Evolutionary conservation across 2,329 filamentous ascomycete species (phyloP).

Genomic region (Aspergillus quadricinctus): DNA sequence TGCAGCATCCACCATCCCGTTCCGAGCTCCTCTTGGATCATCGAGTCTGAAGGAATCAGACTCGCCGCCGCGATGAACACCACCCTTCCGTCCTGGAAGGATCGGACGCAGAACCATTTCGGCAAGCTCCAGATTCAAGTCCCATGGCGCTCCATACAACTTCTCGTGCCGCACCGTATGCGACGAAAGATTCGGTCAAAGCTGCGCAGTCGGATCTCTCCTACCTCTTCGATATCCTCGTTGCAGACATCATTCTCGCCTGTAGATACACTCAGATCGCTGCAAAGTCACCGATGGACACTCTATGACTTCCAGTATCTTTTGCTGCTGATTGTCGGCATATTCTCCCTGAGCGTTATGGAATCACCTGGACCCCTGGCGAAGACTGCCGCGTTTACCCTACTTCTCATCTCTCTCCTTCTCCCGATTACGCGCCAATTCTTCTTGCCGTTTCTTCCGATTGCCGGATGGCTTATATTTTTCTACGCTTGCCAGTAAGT

Average conservation of each 20-base stretch:
- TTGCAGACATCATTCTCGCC: slow-evolving; percentile 81
- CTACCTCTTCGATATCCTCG: slow-evolving; percentile 67
- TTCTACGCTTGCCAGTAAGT: slow-evolving; percentile 92
- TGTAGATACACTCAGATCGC: slow-evolving; percentile 67
- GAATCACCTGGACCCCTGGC: slow-evolving; percentile 70
- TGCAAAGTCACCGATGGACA: slow-evolving; percentile 75
- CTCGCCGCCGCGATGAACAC: slow-evolving; percentile 30
- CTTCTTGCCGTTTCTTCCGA: slow-evolving; percentile 79
- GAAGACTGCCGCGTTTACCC: slow-evolving; percentile 68
- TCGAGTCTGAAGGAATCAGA: slow-evolving; percentile 5
- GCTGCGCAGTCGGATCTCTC: slow-evolving; percentile 61
- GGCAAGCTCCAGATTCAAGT: slow-evolving; percentile 44
- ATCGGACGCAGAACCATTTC: slow-evolving; percentile 41
- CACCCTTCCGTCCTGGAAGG: slow-evolving; percentile 44
- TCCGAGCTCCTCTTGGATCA: neutral
- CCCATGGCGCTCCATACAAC: slow-evolving; percentile 48
- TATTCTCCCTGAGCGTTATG: slow-evolving; percentile 81
- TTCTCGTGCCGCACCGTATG: slow-evolving; percentile 58
- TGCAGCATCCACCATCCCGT: neutral
- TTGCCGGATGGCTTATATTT: slow-evolving; percentile 81
- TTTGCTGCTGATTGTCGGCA: slow-evolving; percentile 65
- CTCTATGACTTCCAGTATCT: slow-evolving; percentile 82
- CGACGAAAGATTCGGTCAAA: slow-evolving; percentile 65
- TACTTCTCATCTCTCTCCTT: slow-evolving; percentile 65
- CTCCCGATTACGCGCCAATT: slow-evolving; percentile 87